Base-by-base conservation (phyloP, 768 basidiomycete genomes). In the Psilocybe azurescens region DNA sequence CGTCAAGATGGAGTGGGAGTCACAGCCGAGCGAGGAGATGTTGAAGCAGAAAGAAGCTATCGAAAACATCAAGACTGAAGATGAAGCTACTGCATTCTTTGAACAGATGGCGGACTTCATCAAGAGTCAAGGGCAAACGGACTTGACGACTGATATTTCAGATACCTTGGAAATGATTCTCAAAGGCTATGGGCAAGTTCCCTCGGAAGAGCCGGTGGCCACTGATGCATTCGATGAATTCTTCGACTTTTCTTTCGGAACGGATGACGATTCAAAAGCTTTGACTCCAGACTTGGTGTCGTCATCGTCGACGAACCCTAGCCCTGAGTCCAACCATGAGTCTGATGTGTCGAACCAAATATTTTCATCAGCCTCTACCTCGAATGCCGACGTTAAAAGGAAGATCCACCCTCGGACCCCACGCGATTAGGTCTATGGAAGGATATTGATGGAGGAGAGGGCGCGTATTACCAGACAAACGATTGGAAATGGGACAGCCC, bases 401-500 rank as follows among this genome's bases (percentile, higher is more conserved):
- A 89, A 59, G 86, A 89, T 20, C 72, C 75, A 20, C 72, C 75
- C 10, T 68, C 77, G 33, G 85, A 90, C 67, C 77, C 80, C 30
- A 76, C 90, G 60, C 81, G 86, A 53, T 74, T 90, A 39, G 85
- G 86, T 50, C 73, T 83, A 56, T 86, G 85, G 78, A 85, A 86
- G 70, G 90, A 90, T 72, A 85, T 93, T 38, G 89, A 91, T 67
- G 89, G 89, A 46, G 90, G 90, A 55, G 89, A 91, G 76, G 83
- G 85, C 16, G 81, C 88, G 51, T 91, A 88, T 71, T 92, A 85
- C 75, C 81, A 83, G 65, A 65, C 79, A 29, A 75, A 74, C 56
- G 82, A 82, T 46, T 93, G 88, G 88, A 92, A 89, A 75, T 93
- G 86, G 85, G 91, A 91, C 58, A 81, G 83, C 65, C 71, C 80